These are phyloP conservation scores for Chamaecyparis obtusa DNA, from an alignment of 75 land plant species.

Conservation along the genomic window DNA sequence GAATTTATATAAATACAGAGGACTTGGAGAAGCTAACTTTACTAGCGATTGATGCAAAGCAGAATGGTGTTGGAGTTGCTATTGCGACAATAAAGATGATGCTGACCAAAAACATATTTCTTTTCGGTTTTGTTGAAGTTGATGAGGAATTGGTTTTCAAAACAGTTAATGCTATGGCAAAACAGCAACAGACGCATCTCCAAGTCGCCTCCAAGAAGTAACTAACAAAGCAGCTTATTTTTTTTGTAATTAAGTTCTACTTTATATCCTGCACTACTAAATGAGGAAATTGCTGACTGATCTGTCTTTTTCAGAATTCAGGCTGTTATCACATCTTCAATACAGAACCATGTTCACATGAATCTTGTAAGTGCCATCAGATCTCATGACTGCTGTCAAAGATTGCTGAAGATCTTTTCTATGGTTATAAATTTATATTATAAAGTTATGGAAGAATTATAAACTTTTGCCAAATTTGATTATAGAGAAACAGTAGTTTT, in stretches of 20 bases:
- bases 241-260: neutral
- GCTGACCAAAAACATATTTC: conserved; percentile 47
- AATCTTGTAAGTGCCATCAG: conserved; percentile 35
- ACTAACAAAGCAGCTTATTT: neutral
- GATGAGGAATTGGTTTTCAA: conserved; percentile 26
- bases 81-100: conserved; percentile 43
- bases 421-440: neutral
- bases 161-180: conserved; percentile 32
- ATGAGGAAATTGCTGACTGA: neutral
- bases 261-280: neutral
- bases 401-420: neutral
- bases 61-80: conserved; percentile 28
- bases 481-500: neutral
- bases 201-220: conserved; percentile 46
- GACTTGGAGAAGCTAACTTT: conserved; percentile 37
- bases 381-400: neutral
- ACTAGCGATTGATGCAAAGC: conserved; percentile 40
- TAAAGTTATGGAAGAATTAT: neutral
- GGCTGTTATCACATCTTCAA: conserved; percentile 20
- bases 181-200: conserved; percentile 28
- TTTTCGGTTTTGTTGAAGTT: conserved; percentile 52
- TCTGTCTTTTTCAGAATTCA: conserved; percentile 7
- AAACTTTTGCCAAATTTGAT: neutral
- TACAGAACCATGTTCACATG: conserved; percentile 34
- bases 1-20: conserved; percentile 17